These are phyloP conservation scores for Vaccinium myrtillus DNA, from an alignment of 148 eudicot species.

Conservation along the genomic window DNA sequence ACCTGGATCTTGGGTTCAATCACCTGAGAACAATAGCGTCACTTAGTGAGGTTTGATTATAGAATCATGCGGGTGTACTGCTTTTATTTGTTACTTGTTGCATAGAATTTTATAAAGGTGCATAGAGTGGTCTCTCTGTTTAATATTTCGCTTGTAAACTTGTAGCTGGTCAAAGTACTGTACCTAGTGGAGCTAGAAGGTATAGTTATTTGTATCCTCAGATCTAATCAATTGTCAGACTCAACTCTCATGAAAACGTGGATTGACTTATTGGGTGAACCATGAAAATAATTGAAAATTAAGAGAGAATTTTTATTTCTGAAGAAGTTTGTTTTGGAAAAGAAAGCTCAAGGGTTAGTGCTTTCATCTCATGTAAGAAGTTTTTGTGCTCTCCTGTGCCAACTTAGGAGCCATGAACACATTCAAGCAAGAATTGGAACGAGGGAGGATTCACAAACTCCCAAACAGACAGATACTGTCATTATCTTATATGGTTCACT, in stretches of 20 bases:
- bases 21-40: slow-evolving; percentile 73
- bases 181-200: background rate
- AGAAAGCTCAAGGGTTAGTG: background rate
- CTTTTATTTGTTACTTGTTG: background rate
- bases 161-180: background rate
- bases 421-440: background rate
- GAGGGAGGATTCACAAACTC: background rate
- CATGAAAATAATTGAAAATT: background rate
- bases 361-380: background rate
- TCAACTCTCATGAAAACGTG: background rate
- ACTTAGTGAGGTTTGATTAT: slow-evolving; percentile 56
- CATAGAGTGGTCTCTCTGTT: background rate
- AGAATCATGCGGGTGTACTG: background rate
- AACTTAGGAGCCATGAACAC: background rate
- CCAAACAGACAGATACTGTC: background rate
- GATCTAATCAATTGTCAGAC: background rate
- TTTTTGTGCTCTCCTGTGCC: background rate
- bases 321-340: background rate
- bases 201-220: background rate
- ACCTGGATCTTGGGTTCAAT: slow-evolving; percentile 95
- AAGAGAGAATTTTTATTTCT: background rate
- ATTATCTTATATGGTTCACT: background rate
- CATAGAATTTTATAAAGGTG: background rate
- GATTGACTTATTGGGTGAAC: background rate
- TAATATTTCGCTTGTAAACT: background rate